A percentile compares a stretch with the other conserved stretches of the same genome.
These are phyloP conservation scores for Phialocephala subalpina DNA, from an alignment of 2,329 filamentous ascomycete species.

Conservation along the genomic window DNA sequence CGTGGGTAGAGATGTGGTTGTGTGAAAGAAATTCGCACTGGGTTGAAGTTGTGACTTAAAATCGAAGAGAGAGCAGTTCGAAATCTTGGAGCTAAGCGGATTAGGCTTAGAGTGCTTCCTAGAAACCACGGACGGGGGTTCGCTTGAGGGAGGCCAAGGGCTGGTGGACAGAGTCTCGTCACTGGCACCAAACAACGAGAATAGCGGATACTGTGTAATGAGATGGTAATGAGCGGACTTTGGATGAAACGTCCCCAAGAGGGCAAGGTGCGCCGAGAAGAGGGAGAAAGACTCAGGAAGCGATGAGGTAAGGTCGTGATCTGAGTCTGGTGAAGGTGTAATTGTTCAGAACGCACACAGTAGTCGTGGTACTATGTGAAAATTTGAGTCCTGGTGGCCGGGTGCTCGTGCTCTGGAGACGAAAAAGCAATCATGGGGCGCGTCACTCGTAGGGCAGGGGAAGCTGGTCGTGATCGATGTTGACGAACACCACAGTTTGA, in stretches of 20 bases:
- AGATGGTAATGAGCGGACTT: background rate
- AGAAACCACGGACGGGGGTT: background rate
- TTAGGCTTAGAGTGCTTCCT: background rate
- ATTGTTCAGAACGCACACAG: background rate
- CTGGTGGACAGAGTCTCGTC: background rate
- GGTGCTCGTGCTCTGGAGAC: background rate
- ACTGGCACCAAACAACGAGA: background rate
- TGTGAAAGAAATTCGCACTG: constrained; percentile 17
- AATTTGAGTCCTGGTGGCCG: constrained; percentile 10
- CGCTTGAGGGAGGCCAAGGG: background rate
- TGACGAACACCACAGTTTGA: background rate
- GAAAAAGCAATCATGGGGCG: constrained; percentile 28
- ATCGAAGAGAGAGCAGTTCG: background rate
- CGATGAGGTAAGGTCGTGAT: constrained; percentile 6
- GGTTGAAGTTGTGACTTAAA: constrained; percentile 19
- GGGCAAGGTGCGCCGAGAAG: background rate
- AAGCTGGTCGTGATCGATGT: constrained; percentile 2
- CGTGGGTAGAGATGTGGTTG: constrained; percentile 10
- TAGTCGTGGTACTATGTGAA: constrained; percentile 7
- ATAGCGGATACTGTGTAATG: constrained; percentile 1
- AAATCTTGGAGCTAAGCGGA: background rate
- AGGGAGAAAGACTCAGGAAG: background rate
- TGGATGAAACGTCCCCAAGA: constrained; percentile 6
- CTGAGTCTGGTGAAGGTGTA: background rate
- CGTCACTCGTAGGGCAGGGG: constrained; percentile 29